Percentiles rank a stretch among this genome's conserved stretches.
phyloP scores from a whole-genome alignment of 129 eudicot species.

The Logfia minima region DNA sequence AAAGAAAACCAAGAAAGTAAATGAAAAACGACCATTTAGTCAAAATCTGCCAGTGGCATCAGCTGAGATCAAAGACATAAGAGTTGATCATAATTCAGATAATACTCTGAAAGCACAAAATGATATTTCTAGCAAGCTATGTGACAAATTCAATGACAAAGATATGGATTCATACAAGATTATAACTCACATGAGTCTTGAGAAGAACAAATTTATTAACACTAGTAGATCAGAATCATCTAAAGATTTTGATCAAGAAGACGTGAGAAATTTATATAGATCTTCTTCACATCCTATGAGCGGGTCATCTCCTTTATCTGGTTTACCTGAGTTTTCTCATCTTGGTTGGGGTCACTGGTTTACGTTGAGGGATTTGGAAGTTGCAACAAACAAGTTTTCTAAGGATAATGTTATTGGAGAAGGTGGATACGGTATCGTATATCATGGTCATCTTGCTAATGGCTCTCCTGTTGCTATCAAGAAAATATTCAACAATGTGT shows the following conservation, averaged over 20 bases:
- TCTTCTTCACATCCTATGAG: constrained; percentile 47
- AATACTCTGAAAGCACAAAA: constrained; percentile 30
- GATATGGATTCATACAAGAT: constrained; percentile 65
- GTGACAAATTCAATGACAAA: constrained; percentile 58
- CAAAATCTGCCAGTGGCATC: constrained; percentile 54
- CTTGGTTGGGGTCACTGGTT: constrained; percentile 98
- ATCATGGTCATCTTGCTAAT: constrained; percentile 61
- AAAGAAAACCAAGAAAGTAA: constrained; percentile 55
- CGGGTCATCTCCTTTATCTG: constrained; percentile 59
- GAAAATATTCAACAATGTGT: constrained; percentile 76
- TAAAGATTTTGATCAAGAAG: constrained; percentile 51
- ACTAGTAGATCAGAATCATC: constrained; percentile 55
- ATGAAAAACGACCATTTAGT: constrained; percentile 38
- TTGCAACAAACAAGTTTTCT: constrained; percentile 66
- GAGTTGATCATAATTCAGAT: constrained; percentile 65
- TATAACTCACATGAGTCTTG: constrained; percentile 38
- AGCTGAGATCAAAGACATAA: constrained; percentile 71
- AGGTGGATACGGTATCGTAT: constrained; percentile 88
- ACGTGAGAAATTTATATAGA: constrained; percentile 27
- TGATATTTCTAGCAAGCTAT: constrained; percentile 29
- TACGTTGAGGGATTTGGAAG: constrained; percentile 71
- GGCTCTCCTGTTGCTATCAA: constrained; percentile 76
- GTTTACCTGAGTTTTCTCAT: constrained; percentile 78
- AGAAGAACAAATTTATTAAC: constrained; percentile 45
- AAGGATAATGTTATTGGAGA: constrained; percentile 79